Base-by-base conservation (phyloP, 2,329 filamentous ascomycete genomes). In the Monilinia fructicola region DNA sequence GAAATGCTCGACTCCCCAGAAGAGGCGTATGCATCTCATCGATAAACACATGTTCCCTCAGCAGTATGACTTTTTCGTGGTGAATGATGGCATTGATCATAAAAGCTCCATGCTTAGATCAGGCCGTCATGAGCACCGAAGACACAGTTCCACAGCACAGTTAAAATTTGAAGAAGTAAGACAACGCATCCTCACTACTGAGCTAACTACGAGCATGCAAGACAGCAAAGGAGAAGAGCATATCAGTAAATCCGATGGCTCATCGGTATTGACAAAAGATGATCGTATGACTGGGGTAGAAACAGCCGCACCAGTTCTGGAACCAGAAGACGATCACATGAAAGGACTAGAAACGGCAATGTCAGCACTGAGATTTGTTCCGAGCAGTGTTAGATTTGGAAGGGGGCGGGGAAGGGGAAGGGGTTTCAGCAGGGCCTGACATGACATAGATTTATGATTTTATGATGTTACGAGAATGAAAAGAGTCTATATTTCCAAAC, bases 31-130 rank as follows among this genome's bases (percentile, higher is more conserved):
- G 76, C 94, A 99, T 81, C 83, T 97, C 71, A 92, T 97, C 71
- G 93, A 97, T 81, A 97, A 97, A 79, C 95, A 99, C 78, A 85
- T 89, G 79, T 99, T 95, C 75, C 94, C 93, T 14, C 87, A 86
- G 76, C 90, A 91, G 73, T 97, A 93, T 79, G 94, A 96, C 78
- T 97, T 96, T 74, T 87, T 87, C 60, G 86, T 98, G 63, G 90
- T 96, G 3, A 91, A 93, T 71, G 87, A 92, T 69, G 95, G 95
- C n/a, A 91, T 97, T 68, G 94, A 97, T 74, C 89, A 89, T 58
- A 86, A 91, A 62, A 87, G 83, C 54, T 96, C 92, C 23, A 87
- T 99, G 78, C 81, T 98, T 16, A 81, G 86, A 59, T 84, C 88
- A n/a, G 77, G 79, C 14, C 78, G 80, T 7, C 80, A 83, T 70